phyloP scores from a whole-genome alignment of 306 rosid species.

The Citrullus mucosospermus region DNA sequence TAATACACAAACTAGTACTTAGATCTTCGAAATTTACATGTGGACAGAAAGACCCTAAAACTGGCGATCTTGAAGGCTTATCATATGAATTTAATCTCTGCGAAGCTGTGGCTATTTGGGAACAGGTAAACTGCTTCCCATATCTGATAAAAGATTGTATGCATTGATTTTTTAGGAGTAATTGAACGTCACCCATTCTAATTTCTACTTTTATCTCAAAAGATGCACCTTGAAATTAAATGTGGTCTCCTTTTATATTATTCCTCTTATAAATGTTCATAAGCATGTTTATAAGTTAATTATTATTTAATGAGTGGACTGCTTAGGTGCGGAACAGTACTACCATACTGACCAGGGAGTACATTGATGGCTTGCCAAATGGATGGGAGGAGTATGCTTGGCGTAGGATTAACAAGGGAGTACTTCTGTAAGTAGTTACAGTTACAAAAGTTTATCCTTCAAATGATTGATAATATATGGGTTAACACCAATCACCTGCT shows the following conservation, averaged over 20 bases:
- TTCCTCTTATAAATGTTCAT: neutral
- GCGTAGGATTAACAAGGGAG: constrained; percentile 96
- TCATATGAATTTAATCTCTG: constrained; percentile 80
- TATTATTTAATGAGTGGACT: constrained; percentile 36
- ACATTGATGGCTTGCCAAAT: constrained; percentile 79
- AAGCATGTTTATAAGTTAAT: constrained; percentile 32
- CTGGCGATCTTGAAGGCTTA: constrained; percentile 80
- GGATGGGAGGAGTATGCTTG: constrained; percentile 99
- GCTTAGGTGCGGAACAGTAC: constrained; percentile 95
- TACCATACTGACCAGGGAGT: constrained; percentile 85
- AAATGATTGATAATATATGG: neutral
- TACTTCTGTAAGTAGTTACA: constrained; percentile 51
- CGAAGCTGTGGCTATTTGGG: constrained; percentile 96
- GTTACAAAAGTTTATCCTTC: neutral
- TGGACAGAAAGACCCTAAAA: constrained; percentile 78
- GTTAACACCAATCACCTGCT: neutral
- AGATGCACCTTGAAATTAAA: neutral
- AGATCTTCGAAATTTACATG: constrained; percentile 16
- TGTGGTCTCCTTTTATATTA: neutral
- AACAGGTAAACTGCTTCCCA: constrained; percentile 45
- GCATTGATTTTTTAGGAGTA: neutral
- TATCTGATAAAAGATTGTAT: neutral
- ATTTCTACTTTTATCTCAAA: neutral
- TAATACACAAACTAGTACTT: neutral
- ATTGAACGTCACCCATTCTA: neutral